phyloP scores from a whole-genome alignment of 495 filamentous ascomycete species.

The Trichoderma erinaceum region DNA sequence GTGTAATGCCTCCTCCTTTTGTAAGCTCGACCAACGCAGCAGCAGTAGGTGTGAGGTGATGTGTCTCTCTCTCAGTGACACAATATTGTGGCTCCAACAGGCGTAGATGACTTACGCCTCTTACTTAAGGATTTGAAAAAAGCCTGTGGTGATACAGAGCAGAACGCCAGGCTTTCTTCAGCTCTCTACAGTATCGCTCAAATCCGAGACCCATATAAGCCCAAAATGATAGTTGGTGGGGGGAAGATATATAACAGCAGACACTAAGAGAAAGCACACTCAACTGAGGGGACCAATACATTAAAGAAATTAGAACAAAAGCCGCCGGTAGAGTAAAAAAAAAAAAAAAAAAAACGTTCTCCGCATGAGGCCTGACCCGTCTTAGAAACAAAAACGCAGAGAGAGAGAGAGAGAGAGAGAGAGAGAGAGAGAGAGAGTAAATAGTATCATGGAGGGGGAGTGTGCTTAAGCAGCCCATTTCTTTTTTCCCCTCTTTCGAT shows the following conservation, averaged over 20 bases:
- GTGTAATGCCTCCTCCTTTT: no score
- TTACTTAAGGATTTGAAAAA: not conserved
- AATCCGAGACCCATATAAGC: not conserved
- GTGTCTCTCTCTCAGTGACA: not conserved
- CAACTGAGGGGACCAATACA: not conserved
- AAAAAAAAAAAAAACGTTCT: not conserved
- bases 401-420: not conserved
- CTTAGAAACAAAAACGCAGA: not conserved
- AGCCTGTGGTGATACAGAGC: not conserved
- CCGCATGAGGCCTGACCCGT: not conserved
- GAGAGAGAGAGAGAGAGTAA: not conserved
- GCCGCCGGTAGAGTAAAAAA: not conserved
- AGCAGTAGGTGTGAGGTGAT: not conserved
- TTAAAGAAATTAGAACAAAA: not conserved
- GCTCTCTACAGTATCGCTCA: not conserved
- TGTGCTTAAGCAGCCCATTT: not conserved
- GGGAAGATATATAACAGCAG: no score
- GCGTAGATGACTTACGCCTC: not conserved
- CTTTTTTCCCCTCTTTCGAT: not conserved
- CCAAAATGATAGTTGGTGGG: not conserved
- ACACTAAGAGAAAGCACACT: not conserved
- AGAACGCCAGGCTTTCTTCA: not conserved
- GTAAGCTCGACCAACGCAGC: not conserved
- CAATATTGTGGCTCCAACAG: conserved; percentile 1
- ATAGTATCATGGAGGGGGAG: not conserved